These are phyloP conservation scores for Wallemia ichthyophaga DNA, from an alignment of 1,284 basidiomycete species.

Conservation along the genomic window DNA sequence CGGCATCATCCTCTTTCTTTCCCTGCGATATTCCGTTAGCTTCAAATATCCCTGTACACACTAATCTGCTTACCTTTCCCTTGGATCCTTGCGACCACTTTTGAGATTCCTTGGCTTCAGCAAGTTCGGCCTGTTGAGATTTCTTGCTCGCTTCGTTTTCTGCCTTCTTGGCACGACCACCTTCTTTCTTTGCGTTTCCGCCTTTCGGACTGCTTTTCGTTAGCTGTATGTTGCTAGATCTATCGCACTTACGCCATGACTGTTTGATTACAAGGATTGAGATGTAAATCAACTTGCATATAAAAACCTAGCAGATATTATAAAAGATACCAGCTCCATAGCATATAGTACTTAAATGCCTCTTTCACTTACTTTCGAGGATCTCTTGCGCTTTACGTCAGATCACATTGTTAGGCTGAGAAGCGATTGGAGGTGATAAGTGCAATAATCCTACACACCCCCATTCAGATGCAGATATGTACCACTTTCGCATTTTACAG, in stretches of 20 bases:
- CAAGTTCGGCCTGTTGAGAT: constrained; percentile 14
- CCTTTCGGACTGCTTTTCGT: constrained; percentile 41
- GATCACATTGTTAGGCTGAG: neutral
- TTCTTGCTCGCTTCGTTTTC: constrained; percentile 63
- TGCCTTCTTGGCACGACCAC: constrained; percentile 62
- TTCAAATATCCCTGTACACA: neutral
- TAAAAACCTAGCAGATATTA: neutral
- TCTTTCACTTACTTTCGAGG: too few species aligned
- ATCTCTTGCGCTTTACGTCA: neutral
- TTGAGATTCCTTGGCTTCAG: constrained; percentile 28
- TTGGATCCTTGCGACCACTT: constrained; percentile 45
- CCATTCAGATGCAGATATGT: too few species aligned
- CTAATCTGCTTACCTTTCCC: constrained; percentile 5
- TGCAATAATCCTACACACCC: too few species aligned
- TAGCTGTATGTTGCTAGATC: constrained; percentile 16
- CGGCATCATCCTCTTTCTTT: constrained; percentile 31
- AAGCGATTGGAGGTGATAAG: too few species aligned
- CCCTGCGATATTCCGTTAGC: constrained; percentile 12
- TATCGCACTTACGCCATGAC: neutral
- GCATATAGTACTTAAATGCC: too few species aligned
- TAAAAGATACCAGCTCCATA: neutral
- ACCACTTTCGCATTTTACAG: too few species aligned
- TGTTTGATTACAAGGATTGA: neutral
- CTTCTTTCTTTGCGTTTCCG: constrained; percentile 63
- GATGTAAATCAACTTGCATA: too few species aligned